These are phyloP conservation scores for Plasmopara muralis DNA, from an alignment of 352 stramenopile genomes.

Conservation along the genomic window DNA sequence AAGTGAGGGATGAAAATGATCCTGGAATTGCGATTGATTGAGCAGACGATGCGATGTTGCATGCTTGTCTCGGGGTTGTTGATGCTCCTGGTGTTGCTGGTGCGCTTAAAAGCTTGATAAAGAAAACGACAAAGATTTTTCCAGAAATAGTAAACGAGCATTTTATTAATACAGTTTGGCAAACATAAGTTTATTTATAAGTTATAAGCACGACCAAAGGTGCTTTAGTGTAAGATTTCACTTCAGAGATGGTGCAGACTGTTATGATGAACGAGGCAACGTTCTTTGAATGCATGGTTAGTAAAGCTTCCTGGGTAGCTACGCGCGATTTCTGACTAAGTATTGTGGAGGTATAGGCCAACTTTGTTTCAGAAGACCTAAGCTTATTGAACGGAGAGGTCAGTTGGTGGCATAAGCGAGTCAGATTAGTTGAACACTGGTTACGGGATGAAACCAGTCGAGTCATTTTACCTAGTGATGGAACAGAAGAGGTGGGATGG, in stretches of 20 bases:
- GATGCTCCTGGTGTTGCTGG: slow-evolving; percentile 3
- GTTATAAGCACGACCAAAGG: too few species aligned
- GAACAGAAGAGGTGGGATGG: slow-evolving; percentile 50
- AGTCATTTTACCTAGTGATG: slow-evolving; percentile 56
- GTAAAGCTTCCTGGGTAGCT: slow-evolving; percentile 2
- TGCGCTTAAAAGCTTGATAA: neutral
- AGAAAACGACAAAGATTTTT: too few species aligned
- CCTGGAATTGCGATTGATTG: slow-evolving; percentile 9
- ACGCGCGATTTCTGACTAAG: slow-evolving; percentile 1
- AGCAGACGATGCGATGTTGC: slow-evolving; percentile 6
- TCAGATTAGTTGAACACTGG: slow-evolving; percentile 68
- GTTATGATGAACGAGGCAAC: slow-evolving; percentile 43
- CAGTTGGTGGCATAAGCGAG: slow-evolving; percentile 66
- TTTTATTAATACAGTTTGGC: neutral
- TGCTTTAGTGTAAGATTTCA: too few species aligned
- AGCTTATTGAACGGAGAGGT: slow-evolving; percentile 23
- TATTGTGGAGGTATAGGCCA: slow-evolving; percentile 21
- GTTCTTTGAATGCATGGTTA: slow-evolving; percentile 46
- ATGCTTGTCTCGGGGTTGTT: slow-evolving; percentile 2
- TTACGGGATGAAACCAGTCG: slow-evolving; percentile 53
- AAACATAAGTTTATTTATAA: neutral
- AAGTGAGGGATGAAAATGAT: slow-evolving; percentile 4
- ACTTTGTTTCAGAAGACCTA: slow-evolving; percentile 48
- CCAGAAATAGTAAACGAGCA: too few species aligned
- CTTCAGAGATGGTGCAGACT: neutral